Base-by-base conservation (phyloP, 1,284 basidiomycete genomes). In the Somion occarium region DNA sequence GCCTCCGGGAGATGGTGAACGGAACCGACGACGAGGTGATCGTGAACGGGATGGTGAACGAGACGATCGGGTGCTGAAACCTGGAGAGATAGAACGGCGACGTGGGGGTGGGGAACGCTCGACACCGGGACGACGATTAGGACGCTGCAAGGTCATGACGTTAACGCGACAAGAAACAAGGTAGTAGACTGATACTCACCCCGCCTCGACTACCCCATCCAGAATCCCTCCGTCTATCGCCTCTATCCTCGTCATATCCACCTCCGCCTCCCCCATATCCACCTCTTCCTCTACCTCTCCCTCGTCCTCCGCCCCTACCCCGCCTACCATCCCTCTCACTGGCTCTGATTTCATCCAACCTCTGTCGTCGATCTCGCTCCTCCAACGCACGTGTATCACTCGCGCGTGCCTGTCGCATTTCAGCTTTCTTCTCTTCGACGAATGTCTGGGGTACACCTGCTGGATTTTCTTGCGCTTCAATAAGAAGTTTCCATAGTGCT, bases 351-450 rank as follows among this genome's bases (percentile, higher is more conserved):
- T 90, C 87, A 57, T 91, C 85, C 15, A 88, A 66, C 19, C 84
- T 74, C 37, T 73, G 70, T 30, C 88, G 74, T 48, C 88, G 74
- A 62, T 88, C 83, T 51, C 83, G 73, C 64, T 91, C 88, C 47
- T 83, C 81, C 43, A 92, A 73, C 5, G 82, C 80, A 13, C 80
- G 75, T 13, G 77, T 75, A 56, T 90, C 90, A 52, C 80, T 83
- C 59, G 87, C 84, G 44, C 82, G 76, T n/a, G 83, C 81, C 53
- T 76, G 76, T 25, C 91, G 78, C 78, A 98, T 83, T 69, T 99
- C 96, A 62, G 84, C 83, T 71, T 99, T 99, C 73, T 98, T 98
- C 65, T 91, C 87, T 62, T 98, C 93, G 20, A 99, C 86, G 64
- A 98, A 94, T 22, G 88, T 87, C n/a, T 83, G 81, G 2, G 96